These are phyloP conservation scores for Paralagenidium karlingii DNA, from an alignment of 352 stramenopile species.

Conservation along the genomic window DNA sequence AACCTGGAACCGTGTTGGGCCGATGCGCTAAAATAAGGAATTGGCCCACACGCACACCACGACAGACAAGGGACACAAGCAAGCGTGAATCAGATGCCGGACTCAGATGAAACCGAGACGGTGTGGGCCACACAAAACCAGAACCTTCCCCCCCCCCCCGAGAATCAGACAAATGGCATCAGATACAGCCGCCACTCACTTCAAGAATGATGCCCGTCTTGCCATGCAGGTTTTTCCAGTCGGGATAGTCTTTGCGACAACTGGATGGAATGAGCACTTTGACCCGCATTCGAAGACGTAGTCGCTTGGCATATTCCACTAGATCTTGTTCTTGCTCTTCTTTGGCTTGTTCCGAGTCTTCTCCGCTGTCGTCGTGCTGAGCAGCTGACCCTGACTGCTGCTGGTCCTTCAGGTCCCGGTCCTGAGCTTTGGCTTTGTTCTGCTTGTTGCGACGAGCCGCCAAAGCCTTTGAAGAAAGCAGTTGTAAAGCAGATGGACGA, in stretches of 20 bases:
- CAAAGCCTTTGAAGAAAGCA: too few relatives aligned
- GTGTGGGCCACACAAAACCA: too few relatives aligned
- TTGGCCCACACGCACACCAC: too few relatives aligned
- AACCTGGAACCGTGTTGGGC: too few relatives aligned
- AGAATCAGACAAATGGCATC: background rate
- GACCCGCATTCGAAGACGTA: slow-evolving; percentile 30
- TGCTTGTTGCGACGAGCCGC: too few relatives aligned
- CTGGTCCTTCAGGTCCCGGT: background rate
- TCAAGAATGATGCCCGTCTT: slow-evolving; percentile 54
- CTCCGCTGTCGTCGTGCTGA: slow-evolving; percentile 3
- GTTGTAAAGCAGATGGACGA: slow-evolving; percentile 54
- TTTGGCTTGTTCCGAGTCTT: slow-evolving; percentile 9
- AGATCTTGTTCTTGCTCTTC: slow-evolving; percentile 5
- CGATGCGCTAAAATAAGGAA: too few relatives aligned
- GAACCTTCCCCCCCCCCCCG: too few relatives aligned
- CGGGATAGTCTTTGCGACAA: slow-evolving; percentile 33
- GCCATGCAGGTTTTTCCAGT: slow-evolving; percentile 56
- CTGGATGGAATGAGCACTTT: slow-evolving; percentile 30
- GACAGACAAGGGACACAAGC: too few relatives aligned
- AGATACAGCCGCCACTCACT: slow-evolving; percentile 10
- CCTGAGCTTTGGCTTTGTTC: background rate
- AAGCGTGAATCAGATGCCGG: too few relatives aligned
- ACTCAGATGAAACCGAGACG: too few relatives aligned
- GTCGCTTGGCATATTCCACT: slow-evolving; percentile 6
- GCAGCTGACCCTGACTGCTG: background rate